Base-by-base conservation (phyloP, 805 yeast species). In the Candida ulmi region DNA sequence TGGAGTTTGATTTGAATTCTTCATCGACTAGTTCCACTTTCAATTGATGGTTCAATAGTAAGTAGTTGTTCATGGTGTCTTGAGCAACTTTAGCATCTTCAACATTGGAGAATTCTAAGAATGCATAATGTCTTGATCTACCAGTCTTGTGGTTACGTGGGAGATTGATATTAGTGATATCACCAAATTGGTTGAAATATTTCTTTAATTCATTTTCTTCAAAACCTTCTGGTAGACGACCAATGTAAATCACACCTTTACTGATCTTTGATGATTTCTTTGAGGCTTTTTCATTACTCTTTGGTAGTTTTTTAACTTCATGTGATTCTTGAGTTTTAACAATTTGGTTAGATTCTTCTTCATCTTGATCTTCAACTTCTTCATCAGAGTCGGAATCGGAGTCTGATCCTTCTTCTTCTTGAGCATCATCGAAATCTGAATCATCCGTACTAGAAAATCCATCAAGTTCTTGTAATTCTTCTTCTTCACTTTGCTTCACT, bases 21-120 rank as follows among this genome's bases (percentile, higher is more conserved):
- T 74, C 70, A 51, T 78, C 74, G 11, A 76, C 71, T 35, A 74
- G 60, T 42, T 74, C 76, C 28, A 84, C 90, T 62, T 85, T 82
- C 51, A 93, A 67, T 45, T 90, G 74, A 62, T 91, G 97, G 7
- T 95, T 95, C 66, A 86, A 80, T 33, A 93, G 59, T 46, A 93
- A 72, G 55, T 93, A 93, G 65, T 93, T 93, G 64, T 93, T 82
- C 99, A 93, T 93, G 34, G 97, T 81, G 49, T 93, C 98, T 45
- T 84, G 85, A 3, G 96, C 99, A 45, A 88, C 71, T 50, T 78
- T 74, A 33, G 98, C 97, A 40, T 84, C 95, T 35, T 80, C 86
- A 29, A 61, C 57, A 39, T 78, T 71, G 31, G 72, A 75, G 56
- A 91, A 93, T 63, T 93, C 96, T 34, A 93, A 68, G 61, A 87